Percentiles rank a stretch among this genome's conserved stretches.
Evolutionary conservation across 2,329 filamentous ascomycete genomes (phyloP).

Genomic region (Byssoonygena ceratinophila): DNA sequence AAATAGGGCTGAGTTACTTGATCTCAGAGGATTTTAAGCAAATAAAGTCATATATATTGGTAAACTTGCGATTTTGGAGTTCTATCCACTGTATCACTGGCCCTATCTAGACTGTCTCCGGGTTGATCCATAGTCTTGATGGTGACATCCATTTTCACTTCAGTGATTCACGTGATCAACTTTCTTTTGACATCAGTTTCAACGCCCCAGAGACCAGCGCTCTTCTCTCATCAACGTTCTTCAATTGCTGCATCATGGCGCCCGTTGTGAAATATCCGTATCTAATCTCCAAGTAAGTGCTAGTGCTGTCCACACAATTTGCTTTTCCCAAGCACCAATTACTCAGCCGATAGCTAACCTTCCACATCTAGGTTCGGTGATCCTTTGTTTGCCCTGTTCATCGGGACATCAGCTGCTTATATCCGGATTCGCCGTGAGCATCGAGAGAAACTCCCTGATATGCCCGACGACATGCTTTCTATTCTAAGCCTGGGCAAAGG

Average conservation of each 20-base stretch:
- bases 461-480: slow-evolving; percentile 25
- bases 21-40: neutral
- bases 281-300: slow-evolving; percentile 12
- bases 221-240: neutral
- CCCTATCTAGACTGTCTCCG: too few species aligned
- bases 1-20: neutral
- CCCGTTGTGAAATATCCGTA: slow-evolving; percentile 4
- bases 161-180: neutral
- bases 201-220: neutral
- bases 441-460: slow-evolving; percentile 36
- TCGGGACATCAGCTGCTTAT: slow-evolving; percentile 44
- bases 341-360: neutral
- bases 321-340: neutral
- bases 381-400: slow-evolving; percentile 45
- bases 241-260: slow-evolving; percentile 3
- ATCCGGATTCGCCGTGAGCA: slow-evolving; percentile 47
- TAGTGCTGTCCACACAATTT: neutral
- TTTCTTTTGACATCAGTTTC: too few species aligned
- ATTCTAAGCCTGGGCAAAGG: slow-evolving; percentile 25
- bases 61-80: too few species aligned
- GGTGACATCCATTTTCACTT: too few species aligned
- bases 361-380: slow-evolving; percentile 38
- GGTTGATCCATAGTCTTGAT: too few species aligned
- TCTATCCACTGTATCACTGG: too few species aligned
- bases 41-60: too few species aligned